Evolutionary conservation across 2,329 filamentous ascomycete species (phyloP).

Genomic region (Leptodontidium sp.): DNA sequence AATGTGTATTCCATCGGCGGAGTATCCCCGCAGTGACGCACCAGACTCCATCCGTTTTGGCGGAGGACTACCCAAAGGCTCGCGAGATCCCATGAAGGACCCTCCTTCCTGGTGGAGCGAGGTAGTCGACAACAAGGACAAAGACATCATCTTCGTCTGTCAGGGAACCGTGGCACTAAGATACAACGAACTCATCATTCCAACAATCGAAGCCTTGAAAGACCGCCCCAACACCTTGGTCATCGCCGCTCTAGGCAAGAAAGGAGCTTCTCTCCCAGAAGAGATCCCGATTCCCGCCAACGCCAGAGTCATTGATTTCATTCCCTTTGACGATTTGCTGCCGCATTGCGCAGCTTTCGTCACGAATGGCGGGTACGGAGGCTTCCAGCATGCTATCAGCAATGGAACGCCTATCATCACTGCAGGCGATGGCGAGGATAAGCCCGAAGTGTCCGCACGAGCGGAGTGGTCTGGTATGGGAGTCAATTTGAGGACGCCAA

Average conservation of each 20-base stretch:
- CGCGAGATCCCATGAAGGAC: slow-evolving; percentile 39
- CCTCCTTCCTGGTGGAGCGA: slow-evolving; percentile 57
- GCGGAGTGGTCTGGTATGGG: slow-evolving; percentile 49
- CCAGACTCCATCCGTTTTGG: slow-evolving; percentile 53
- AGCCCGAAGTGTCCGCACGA: slow-evolving; percentile 45
- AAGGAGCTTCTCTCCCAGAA: slow-evolving; percentile 43
- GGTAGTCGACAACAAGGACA: slow-evolving; percentile 51
- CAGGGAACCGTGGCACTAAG: slow-evolving; percentile 48
- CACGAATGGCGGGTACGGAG: slow-evolving; percentile 50
- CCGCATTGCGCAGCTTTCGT: slow-evolving; percentile 47
- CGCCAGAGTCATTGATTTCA: slow-evolving; percentile 48
- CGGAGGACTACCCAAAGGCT: slow-evolving; percentile 52
- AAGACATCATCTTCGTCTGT: slow-evolving; percentile 49
- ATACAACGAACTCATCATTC: slow-evolving; percentile 47
- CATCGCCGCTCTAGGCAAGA: slow-evolving; percentile 45
- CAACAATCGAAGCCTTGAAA: slow-evolving; percentile 48
- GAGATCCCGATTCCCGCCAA: slow-evolving; percentile 46
- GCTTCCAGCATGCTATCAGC: slow-evolving; percentile 47
- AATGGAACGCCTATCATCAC: slow-evolving; percentile 49
- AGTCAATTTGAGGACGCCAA: slow-evolving; percentile 45
- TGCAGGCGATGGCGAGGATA: slow-evolving; percentile 48
- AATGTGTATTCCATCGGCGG: slow-evolving; percentile 48
- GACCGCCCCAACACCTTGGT: slow-evolving; percentile 47
- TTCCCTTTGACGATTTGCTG: slow-evolving; percentile 50
- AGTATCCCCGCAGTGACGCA: slow-evolving; percentile 49